Evolutionary conservation across 345 rosid species (phyloP).

Genomic region (Arabidopsis thaliana): TAIR10.1 NC_003076.8:23491501-23492000

Average conservation of each 20-base stretch:
- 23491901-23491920: constrained; percentile 51
- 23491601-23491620: constrained; percentile 65
- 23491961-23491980: constrained; percentile 62
- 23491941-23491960: constrained; percentile 63
- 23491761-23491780: constrained; percentile 48
- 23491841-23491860: constrained; percentile 83
- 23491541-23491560: constrained; percentile 56
- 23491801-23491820: constrained; percentile 82
- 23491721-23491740: constrained; percentile 61
- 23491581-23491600: constrained; percentile 49
- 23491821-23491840: constrained; percentile 90
- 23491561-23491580: constrained; percentile 52
- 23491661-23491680: constrained; percentile 52
- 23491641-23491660: constrained; percentile 52
- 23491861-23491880: constrained; percentile 89
- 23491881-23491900: constrained; percentile 62
- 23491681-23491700: constrained; percentile 61
- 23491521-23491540: constrained; percentile 43
- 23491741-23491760: constrained; percentile 53
- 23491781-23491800: constrained; percentile 76
- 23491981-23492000: constrained; percentile 56
- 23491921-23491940: constrained; percentile 60
- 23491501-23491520: constrained; percentile 48
- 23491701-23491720: constrained; percentile 56
- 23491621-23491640: constrained; percentile 59